Conservation (phyloP, 352 stramenopile species). For the Peronosclerospora sorghi region DNA sequence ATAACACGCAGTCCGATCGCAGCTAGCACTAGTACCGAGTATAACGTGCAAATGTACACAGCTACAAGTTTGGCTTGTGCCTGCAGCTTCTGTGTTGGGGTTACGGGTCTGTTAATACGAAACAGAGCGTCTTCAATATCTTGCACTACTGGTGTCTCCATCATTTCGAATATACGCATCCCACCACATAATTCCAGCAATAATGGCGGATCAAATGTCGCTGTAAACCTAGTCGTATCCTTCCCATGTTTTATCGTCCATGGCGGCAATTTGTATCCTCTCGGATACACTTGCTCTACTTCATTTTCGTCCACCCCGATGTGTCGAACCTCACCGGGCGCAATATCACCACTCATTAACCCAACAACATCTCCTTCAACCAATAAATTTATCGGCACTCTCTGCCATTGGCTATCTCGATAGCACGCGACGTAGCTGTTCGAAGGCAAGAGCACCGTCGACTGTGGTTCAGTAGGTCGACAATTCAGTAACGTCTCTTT, state of each 20-base stretch:
- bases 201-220: constrained; percentile 64
- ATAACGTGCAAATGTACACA: constrained; percentile 55
- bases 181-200: constrained; percentile 74
- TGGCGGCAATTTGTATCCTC: constrained; percentile 52
- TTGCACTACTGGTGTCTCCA: constrained; percentile 67
- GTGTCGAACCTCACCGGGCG: constrained; percentile 45
- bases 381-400: constrained; percentile 74
- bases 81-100: constrained; percentile 72
- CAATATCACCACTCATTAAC: constrained; percentile 77
- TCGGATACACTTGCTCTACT: constrained; percentile 26
- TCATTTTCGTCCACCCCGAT: constrained; percentile 12
- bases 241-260: constrained; percentile 28
- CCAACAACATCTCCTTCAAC: constrained; percentile 70
- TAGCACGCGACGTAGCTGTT: constrained; percentile 76
- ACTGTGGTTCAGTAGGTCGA: constrained; percentile 15
- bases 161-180: constrained; percentile 81
- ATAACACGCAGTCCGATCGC: constrained; percentile 57
- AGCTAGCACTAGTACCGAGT: constrained; percentile 51
- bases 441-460: constrained; percentile 59
- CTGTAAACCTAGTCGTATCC: constrained; percentile 54
- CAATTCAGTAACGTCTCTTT: constrained; percentile 1
- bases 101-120: constrained; percentile 51
- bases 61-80: constrained; percentile 36
- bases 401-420: constrained; percentile 68
- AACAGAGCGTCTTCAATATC: constrained; percentile 77